Evolutionary conservation across 139 green algal genomes (phyloP).

Genomic region (Chlamydomonas urium): DNA sequence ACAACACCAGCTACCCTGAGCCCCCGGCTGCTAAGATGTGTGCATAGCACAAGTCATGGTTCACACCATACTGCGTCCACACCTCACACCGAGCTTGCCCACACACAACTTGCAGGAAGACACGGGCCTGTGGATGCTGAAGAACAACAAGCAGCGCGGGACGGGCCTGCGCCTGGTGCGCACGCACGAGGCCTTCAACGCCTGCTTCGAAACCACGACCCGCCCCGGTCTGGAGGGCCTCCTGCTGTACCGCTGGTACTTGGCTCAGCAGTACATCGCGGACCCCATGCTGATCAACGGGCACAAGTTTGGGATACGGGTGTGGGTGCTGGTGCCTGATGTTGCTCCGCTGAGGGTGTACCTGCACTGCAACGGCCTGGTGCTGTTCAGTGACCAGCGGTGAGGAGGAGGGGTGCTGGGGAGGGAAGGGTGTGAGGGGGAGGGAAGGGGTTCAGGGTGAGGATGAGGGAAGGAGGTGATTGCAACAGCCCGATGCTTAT

Average conservation of each 20-base stretch:
- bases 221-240: conserved; percentile 48
- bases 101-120: no score
- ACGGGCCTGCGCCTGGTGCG: conserved; percentile 44
- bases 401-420: not conserved
- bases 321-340: conserved; percentile 57
- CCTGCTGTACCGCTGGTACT: conserved; percentile 48
- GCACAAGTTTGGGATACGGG: conserved; percentile 57
- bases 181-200: conserved; percentile 36
- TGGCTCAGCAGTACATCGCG: conserved; percentile 51
- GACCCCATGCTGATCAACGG: conserved; percentile 34
- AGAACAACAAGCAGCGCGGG: conserved; percentile 14
- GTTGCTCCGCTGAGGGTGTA: conserved; percentile 41
- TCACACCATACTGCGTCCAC: no score
- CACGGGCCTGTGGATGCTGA: conserved; percentile 39
- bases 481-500: no score
- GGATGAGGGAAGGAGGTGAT: no score
- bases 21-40: no score
- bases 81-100: no score
- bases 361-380: conserved; percentile 46
- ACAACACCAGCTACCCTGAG: no score
- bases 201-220: conserved; percentile 48
- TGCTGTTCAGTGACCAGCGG: conserved; percentile 26
- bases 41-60: no score
- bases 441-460: no score
- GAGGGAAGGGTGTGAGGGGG: not conserved